Conservation (phyloP, 352 stramenopile species). For the Phytopythium oedochilum region DNA sequence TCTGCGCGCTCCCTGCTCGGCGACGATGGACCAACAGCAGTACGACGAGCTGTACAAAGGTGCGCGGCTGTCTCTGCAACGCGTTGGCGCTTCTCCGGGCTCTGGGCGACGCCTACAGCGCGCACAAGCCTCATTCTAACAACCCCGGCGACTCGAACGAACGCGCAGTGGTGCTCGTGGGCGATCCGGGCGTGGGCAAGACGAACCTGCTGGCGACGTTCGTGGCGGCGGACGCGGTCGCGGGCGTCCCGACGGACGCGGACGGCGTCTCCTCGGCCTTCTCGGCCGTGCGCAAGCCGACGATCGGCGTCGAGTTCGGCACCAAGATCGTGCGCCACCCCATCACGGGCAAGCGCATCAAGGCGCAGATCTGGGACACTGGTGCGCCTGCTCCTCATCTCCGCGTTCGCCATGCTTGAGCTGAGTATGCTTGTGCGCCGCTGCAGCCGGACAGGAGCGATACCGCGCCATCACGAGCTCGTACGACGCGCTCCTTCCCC, state of each 20-base stretch:
- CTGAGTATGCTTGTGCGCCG: conserved; percentile 32
- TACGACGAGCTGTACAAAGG: conserved; percentile 84
- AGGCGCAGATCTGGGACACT: conserved; percentile 84
- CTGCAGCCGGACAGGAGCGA: conserved; percentile 57
- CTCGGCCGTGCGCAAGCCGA: conserved; percentile 58
- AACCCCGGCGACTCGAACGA: not conserved
- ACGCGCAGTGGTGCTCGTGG: conserved; percentile 62
- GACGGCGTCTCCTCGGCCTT: conserved; percentile 40
- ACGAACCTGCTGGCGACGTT: conserved; percentile 87
- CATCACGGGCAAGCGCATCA: conserved; percentile 73
- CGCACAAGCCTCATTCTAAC: not conserved
- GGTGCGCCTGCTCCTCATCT: conserved; percentile 9
- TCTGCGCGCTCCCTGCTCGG: too few relatives aligned
- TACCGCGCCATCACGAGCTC: conserved; percentile 84
- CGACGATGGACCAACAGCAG: conserved; percentile 50
- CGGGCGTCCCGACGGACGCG: conserved; percentile 16
- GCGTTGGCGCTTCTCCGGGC: not conserved
- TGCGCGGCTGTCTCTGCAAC: conserved; percentile 3
- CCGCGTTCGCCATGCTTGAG: too few relatives aligned
- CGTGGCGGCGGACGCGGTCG: conserved; percentile 37
- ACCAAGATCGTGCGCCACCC: conserved; percentile 69
- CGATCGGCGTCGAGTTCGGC: conserved; percentile 80
- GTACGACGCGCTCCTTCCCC: conserved; percentile 30
- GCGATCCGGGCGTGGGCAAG: conserved; percentile 87
- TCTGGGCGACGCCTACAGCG: not conserved